Conservation (phyloP, 225 moss, liverwort and hornwort genomes). For the Marchantia paleacea region DNA sequence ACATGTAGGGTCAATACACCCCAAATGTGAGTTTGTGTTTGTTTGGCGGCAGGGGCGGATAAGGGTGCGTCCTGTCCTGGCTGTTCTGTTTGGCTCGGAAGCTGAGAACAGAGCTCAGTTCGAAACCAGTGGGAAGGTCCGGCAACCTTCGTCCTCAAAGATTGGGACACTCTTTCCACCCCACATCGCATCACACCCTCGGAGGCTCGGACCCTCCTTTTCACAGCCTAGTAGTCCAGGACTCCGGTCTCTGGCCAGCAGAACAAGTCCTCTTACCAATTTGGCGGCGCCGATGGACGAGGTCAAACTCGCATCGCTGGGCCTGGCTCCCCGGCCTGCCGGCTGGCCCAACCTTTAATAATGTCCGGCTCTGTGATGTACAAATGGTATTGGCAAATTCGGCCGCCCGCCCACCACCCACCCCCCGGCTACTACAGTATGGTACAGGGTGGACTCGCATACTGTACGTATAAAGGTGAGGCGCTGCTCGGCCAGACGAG, state of each 20-base stretch:
- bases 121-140: background rate
- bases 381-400: background rate
- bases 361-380: background rate
- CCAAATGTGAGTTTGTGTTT: background rate
- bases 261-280: background rate
- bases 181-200: too few species aligned
- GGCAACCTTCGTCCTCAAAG: too few species aligned
- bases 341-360: background rate
- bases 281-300: conserved; percentile 5
- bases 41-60: conserved; percentile 3
- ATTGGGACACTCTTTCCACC: too few species aligned
- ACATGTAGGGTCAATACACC: background rate
- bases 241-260: too few species aligned
- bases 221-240: too few species aligned
- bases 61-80: background rate
- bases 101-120: background rate
- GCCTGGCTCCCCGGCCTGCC: background rate
- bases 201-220: too few species aligned
- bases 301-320: background rate
- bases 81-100: background rate
- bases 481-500: background rate
- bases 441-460: background rate
- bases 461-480: background rate
- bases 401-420: background rate
- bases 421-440: background rate